Base-by-base conservation (phyloP, 1,139 yeast genomes). In the Zhuliangozyma blackwelliae region DNA sequence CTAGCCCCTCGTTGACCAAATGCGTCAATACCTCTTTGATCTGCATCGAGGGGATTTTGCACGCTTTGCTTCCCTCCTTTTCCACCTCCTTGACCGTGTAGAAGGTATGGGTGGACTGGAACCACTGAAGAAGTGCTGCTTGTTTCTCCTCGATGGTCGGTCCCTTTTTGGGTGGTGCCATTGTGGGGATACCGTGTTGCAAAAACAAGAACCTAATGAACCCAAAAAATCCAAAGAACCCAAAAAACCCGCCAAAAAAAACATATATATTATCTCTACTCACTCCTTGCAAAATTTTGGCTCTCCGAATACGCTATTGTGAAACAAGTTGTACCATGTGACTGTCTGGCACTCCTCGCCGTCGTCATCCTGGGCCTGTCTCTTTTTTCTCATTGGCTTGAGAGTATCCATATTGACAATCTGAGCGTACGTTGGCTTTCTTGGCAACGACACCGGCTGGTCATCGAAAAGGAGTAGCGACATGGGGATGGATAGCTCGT, bases 51-150 rank as follows among this genome's bases (percentile, higher is more conserved):
- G 72, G 63, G 10, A 70, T 61, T 0, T 77, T 77, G 1, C 68
- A 63, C 31, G 48, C 57, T 49, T 72, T 75, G 8, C 73, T 65
- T 5, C 67, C 77, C 22, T 55, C 49, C 11, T 68, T 56, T 48
- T 77, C 82, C 25, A 76, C 48, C 39, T 77, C 82, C 44, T 56
- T 77, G 45, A 73, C 62, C 39, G 65, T 72, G 50, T 63, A 74
- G 45, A 72, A 73, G 6, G 56, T 48, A 39, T 62, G 68, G 2
- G 58, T 53, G 20, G 53, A 56, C 21, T 64, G 65, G 45, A 75
- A 68, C 55, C 72, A 75, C 12, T 58, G 47, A 8, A 68, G 48
- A 6, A 75, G 53, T 21, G 51, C 57, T 1, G 46, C 33, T 29
- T 62, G 59, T 44, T 73, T 73, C 39, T 72, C 75, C 28, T 71